Evolutionary conservation across 768 basidiomycete species (phyloP), one percentile per base, ranked within the genome.

Genomic region (Pleurotus cornucopiae): DNA sequence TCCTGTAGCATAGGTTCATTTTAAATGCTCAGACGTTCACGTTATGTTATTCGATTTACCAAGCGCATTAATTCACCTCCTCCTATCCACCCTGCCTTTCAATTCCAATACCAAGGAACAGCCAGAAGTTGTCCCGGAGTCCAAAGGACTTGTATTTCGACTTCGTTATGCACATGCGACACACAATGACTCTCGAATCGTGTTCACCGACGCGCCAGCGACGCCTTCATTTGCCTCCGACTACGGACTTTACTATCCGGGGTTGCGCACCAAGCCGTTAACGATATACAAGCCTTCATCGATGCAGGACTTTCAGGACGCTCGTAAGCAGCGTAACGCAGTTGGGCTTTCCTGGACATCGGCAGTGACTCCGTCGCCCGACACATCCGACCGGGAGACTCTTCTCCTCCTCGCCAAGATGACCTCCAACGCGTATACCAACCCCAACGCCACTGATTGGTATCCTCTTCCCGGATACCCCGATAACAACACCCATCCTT

Each of bases 321-420:
- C 76, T 0, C 70, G 78, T 11, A 62, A 62, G 20, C 67, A 64
- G 63, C 64, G 67, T 49, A 75, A 64, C 49, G 70, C 72, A 13
- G 66, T 2, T 6, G 16, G 13, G 20, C 54, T 83, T 23, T 65
- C 73, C 7, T 96, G 94, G 94, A 72, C 83, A 12, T 79, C 83
- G 45, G 76, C 77, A 20, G 80, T 88, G 37, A 76, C 90, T 0
- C 63, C 66, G 4, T 85, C 80, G 1, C 95, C 95, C 1, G 86
- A 97, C 63, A 78, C 89, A 3, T 73, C 75, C 14, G 83, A 85
- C 62, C 80, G 89, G 34, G 79, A 85, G 62, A 88, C 91, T 1
- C 69, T 98, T 5, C 77, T 85, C 11, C 73, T 82, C 23, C 76
- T 98, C 13, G 94, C 91, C 16, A 93, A 89, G 81, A 98, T 98